These are phyloP conservation scores for Colletotrichum shisoi DNA, from an alignment of 2,329 filamentous ascomycete genomes.

Conservation along the genomic window DNA sequence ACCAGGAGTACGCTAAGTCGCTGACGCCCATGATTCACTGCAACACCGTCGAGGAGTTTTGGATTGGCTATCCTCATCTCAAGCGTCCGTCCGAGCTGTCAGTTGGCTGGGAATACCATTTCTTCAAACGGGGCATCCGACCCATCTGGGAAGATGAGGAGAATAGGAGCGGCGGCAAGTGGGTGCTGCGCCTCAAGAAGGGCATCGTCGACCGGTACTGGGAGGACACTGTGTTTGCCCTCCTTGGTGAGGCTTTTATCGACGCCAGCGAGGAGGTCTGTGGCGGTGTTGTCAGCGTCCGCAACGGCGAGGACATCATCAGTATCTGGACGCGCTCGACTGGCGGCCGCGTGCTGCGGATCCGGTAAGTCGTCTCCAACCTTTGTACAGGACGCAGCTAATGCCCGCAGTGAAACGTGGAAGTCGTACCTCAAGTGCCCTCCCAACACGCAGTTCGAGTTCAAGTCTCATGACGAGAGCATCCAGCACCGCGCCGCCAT, in stretches of 20 bases:
- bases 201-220: constrained; percentile 95
- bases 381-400: constrained; percentile 8
- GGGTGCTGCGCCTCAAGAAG: constrained; percentile 96
- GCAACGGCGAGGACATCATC: constrained; percentile 95
- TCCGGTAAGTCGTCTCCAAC: constrained; percentile 70
- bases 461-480: constrained; percentile 95
- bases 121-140: constrained; percentile 95
- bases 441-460: constrained; percentile 87
- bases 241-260: constrained; percentile 91
- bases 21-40: constrained; percentile 85
- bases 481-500: constrained; percentile 91
- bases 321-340: constrained; percentile 98
- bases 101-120: constrained; percentile 94
- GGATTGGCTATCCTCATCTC: constrained; percentile 85
- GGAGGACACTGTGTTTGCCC: constrained; percentile 90
- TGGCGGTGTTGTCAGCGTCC: constrained; percentile 90
- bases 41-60: constrained; percentile 87
- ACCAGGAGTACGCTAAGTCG: constrained; percentile 94
- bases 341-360: constrained; percentile 92
- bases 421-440: constrained; percentile 89
- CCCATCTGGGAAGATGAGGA: constrained; percentile 99
- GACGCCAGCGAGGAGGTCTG: constrained; percentile 95
- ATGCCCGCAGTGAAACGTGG: constrained; percentile 78
- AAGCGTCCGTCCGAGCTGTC: constrained; percentile 88
- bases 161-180: constrained; percentile 95